Evolutionary conservation across 2,329 filamentous ascomycete species (phyloP), one percentile per base, ranked within the genome.

Genomic region (Aspergillus fumigatus): DNA sequence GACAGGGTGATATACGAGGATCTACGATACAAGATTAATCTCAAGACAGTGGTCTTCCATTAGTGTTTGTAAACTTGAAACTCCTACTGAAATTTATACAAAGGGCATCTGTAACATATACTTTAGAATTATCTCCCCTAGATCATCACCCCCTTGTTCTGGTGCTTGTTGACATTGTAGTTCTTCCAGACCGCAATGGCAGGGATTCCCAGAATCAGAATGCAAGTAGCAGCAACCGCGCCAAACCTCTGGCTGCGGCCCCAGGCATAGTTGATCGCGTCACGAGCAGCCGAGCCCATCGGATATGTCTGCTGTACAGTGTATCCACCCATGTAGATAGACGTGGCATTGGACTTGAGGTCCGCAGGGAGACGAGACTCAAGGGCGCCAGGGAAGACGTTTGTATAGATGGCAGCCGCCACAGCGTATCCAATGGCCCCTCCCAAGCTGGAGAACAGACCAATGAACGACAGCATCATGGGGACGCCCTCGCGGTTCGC

Each of bases 401-500:
- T 78, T 1, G 79, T 82, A 81, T 84, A 88, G 60, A 88, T 84
- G 25, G 65, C 62, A 3, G 66, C 63, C 0, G 62, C 58, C 23
- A 72, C 69, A 1, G 70, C 67, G 19, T 60, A 57, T 1, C 74
- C 74, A 14, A 74, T 68, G 2, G 73, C 67, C 4, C 70, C 68
- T 1, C 74, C 74, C 2, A 76, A 54, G 26, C 64, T 75, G 23
- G 64, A 61, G 56, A 68, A 73, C 9, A 76, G 59, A 9, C 69
- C 67, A 23, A 76, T 53, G 11, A 76, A 52, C 8, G 74, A 68
- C 11, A 76, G 65, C 63, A 75, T 68, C 68, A 75, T 72, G 23
- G 83, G 81, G 4, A 84, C 74, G 45, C 83, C 77, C 52, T 81
- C 76, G 51, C 84, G 82, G 56, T 78, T 78, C 17, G 80, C 79